Percentiles rank a stretch among this genome's conserved stretches.
Conservation (phyloP, 2,329 filamentous ascomycete genomes). For the Colletotrichum musae region DNA sequence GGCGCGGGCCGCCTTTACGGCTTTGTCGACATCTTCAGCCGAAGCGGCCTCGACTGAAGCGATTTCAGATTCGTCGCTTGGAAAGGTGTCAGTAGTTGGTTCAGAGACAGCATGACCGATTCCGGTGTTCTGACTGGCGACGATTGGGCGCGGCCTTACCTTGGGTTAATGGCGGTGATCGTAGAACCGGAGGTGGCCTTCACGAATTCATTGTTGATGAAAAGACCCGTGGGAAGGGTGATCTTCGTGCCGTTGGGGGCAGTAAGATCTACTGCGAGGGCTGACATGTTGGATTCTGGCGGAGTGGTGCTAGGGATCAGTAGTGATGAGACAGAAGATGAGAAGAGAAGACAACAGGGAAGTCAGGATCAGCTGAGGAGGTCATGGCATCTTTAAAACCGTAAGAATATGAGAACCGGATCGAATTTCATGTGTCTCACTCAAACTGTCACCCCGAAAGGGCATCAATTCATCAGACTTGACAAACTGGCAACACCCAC, state of each 20-base stretch:
- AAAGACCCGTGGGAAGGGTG: constrained; percentile 77
- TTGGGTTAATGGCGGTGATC: constrained; percentile 75
- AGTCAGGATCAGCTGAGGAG: background rate
- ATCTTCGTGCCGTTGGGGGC: constrained; percentile 80
- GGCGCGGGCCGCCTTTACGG: constrained; percentile 76
- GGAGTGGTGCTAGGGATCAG: too few relatives aligned
- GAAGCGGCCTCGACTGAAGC: constrained; percentile 76
- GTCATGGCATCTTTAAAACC: background rate
- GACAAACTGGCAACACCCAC: background rate
- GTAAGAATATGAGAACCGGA: too few relatives aligned
- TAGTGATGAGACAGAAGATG: background rate
- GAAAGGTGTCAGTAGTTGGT: background rate
- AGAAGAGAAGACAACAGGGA: background rate
- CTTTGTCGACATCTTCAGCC: constrained; percentile 74
- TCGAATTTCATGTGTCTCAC: too few relatives aligned
- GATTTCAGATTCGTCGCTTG: constrained; percentile 56
- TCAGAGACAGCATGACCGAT: too few relatives aligned
- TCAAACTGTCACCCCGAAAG: background rate
- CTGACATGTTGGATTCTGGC: constrained; percentile 20
- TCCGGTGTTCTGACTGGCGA: background rate
- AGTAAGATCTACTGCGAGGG: constrained; percentile 67
- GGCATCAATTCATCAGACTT: background rate
- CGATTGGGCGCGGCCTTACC: constrained; percentile 52
- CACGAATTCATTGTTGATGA: constrained; percentile 85
- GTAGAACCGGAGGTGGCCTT: constrained; percentile 68